phyloP scores from a whole-genome alignment of 179 eudicot genomes.

The Spinacia oleracea region DNA sequence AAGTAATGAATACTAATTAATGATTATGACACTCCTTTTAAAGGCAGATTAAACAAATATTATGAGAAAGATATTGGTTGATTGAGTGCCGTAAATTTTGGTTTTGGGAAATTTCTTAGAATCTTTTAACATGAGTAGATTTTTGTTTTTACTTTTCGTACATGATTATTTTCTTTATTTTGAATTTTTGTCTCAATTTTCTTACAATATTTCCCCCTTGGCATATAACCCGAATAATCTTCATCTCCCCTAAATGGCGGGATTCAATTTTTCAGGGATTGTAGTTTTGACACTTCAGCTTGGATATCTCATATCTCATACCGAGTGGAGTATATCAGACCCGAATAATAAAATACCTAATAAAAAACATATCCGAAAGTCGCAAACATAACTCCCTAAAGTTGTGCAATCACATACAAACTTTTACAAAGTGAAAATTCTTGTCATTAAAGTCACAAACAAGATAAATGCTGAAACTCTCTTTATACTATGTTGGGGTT shows the following conservation, averaged over 20 bases:
- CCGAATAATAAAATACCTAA: too few species aligned
- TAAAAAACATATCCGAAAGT: too few species aligned
- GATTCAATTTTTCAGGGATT: too few species aligned
- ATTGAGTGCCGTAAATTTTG: not conserved
- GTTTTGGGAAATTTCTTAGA: constrained; percentile 1
- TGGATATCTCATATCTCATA: too few species aligned
- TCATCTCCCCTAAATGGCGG: too few species aligned
- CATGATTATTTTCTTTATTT: not conserved
- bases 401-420: constrained; percentile 2
- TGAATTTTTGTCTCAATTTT: too few species aligned
- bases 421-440: constrained; percentile 12
- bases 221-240: too few species aligned
- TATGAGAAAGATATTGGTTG: constrained; percentile 1
- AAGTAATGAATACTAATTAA: constrained; percentile 13
- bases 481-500: not conserved
- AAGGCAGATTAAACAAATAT: constrained; percentile 11
- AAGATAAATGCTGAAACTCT: not conserved
- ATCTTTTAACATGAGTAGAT: not conserved
- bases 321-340: too few species aligned
- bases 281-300: too few species aligned
- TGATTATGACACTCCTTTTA: constrained; percentile 18
- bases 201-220: too few species aligned
- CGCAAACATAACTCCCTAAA: not conserved
- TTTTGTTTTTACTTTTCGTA: not conserved
- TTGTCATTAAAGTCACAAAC: constrained; percentile 19